These are phyloP conservation scores for Suillus lakei DNA, from an alignment of 768 basidiomycete species.

Conservation along the genomic window DNA sequence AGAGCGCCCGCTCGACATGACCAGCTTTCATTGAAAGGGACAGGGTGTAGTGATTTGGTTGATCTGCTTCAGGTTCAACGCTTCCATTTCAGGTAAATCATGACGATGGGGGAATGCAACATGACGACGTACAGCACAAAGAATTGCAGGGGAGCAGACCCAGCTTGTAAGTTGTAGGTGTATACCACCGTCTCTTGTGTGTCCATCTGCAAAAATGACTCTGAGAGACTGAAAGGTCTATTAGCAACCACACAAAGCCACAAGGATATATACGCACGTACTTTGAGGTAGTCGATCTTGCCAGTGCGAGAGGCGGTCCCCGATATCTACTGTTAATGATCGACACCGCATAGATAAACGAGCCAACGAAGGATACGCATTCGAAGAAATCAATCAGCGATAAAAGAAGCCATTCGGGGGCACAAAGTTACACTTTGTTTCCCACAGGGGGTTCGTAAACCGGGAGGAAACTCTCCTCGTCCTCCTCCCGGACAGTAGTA, in stretches of 20 bases:
- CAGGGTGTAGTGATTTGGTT: slow-evolving; percentile 49
- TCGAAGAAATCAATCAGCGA: slow-evolving; percentile 16
- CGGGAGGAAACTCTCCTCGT: slow-evolving; percentile 25
- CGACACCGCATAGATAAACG: slow-evolving; percentile 1
- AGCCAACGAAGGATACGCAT: neutral
- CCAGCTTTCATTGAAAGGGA: slow-evolving; percentile 58
- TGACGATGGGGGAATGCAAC: slow-evolving; percentile 15
- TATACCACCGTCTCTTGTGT: slow-evolving; percentile 36
- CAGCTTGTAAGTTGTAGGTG: slow-evolving; percentile 52
- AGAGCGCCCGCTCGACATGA: slow-evolving; percentile 57
- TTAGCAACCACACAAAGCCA: slow-evolving; percentile 16
- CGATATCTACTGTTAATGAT: slow-evolving; percentile 10
- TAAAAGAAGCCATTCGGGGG: slow-evolving; percentile 6
- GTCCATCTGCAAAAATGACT: slow-evolving; percentile 31
- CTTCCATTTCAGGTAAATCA: slow-evolving; percentile 34
- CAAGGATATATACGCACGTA: slow-evolving; percentile 19
- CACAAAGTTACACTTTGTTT: slow-evolving; percentile 14
- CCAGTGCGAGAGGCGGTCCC: slow-evolving; percentile 16
- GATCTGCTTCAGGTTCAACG: slow-evolving; percentile 31
- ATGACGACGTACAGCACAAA: slow-evolving; percentile 50
- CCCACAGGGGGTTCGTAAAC: slow-evolving; percentile 22
- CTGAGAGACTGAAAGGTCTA: slow-evolving; percentile 16
- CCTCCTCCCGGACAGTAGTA: slow-evolving; percentile 1
- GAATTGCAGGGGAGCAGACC: slow-evolving; percentile 50
- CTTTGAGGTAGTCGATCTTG: slow-evolving; percentile 8